phyloP scores from a whole-genome alignment of 2,329 filamentous ascomycete genomes.

The Cladorrhinum sp. region DNA sequence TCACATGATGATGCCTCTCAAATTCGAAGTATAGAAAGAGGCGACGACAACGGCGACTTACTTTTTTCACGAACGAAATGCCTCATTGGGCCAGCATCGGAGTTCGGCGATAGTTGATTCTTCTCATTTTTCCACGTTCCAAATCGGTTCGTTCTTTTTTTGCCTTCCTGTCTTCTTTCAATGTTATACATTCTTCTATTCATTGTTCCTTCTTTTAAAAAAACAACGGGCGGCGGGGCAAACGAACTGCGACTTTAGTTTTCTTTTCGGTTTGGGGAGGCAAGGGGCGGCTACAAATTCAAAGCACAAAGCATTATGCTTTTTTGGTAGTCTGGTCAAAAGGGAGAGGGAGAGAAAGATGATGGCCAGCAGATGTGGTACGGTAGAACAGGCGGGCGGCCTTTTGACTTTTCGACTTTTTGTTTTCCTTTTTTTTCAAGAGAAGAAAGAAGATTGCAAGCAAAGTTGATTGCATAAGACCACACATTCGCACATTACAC shows the following conservation, averaged over 20 bases:
- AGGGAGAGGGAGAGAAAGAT: not conserved
- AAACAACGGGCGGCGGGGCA: not conserved
- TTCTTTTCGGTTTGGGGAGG: not conserved
- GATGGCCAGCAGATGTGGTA: not conserved
- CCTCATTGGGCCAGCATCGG: conserved; percentile 25
- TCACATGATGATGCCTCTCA: conserved; percentile 10
- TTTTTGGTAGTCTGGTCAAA: not conserved
- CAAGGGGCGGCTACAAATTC: not conserved
- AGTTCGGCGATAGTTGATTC: conserved; percentile 20
- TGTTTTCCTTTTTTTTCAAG: not conserved
- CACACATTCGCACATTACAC: not conserved
- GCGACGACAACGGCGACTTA: conserved; percentile 14
- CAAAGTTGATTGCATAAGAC: not conserved
- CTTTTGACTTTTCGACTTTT: not conserved
- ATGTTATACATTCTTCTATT: conserved; percentile 7
- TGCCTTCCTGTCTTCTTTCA: conserved; percentile 20
- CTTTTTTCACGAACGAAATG: conserved; percentile 23
- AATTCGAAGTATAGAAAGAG: not conserved
- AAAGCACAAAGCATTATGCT: conserved; percentile 1
- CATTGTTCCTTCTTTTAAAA: not conserved
- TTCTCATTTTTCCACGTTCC: conserved; percentile 12
- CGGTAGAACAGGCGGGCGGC: not conserved
- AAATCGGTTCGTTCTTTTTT: not conserved
- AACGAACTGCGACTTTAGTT: not conserved
- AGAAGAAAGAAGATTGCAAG: not conserved